phyloP scores from a whole-genome alignment of 1,284 basidiomycete genomes.

The Marasmius fiardii region DNA sequence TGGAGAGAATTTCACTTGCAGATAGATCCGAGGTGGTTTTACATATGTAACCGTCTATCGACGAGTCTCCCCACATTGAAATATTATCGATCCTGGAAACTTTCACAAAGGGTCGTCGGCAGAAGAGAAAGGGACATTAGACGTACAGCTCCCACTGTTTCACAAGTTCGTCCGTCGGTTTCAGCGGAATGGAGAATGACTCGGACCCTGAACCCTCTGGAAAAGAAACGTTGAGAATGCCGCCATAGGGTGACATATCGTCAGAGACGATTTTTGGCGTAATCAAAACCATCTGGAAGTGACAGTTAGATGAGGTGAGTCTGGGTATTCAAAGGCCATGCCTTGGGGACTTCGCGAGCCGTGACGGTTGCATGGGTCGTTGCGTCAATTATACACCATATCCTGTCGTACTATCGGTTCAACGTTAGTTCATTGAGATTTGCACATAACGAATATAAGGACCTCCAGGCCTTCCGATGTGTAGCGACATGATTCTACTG shows the following conservation, averaged over 20 bases:
- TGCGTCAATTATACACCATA: constrained; percentile 64
- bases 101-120: background rate
- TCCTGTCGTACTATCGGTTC: constrained; percentile 68
- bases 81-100: constrained; percentile 48
- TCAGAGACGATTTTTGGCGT: constrained; percentile 50
- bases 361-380: constrained; percentile 54
- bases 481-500: constrained; percentile 52
- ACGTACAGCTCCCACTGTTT: constrained; percentile 54
- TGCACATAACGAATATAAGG: constrained; percentile 10
- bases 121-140: background rate
- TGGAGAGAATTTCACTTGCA: constrained; percentile 41
- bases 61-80: constrained; percentile 42
- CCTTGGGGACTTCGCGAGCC: constrained; percentile 61
- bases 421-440: too few relatives aligned
- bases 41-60: constrained; percentile 65
- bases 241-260: constrained; percentile 38
- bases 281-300: constrained; percentile 65
- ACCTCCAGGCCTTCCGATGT: constrained; percentile 67
- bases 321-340: constrained; percentile 21
- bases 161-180: constrained; percentile 46
- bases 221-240: constrained; percentile 51
- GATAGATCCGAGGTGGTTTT: constrained; percentile 31
- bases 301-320: background rate
- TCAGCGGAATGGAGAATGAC: constrained; percentile 54
- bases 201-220: constrained; percentile 53